A percentile compares a stretch with the other conserved stretches of the same genome.
Evolutionary conservation across 1,284 basidiomycete genomes (phyloP).

Genomic region (Ustilago vetiveriae): DNA sequence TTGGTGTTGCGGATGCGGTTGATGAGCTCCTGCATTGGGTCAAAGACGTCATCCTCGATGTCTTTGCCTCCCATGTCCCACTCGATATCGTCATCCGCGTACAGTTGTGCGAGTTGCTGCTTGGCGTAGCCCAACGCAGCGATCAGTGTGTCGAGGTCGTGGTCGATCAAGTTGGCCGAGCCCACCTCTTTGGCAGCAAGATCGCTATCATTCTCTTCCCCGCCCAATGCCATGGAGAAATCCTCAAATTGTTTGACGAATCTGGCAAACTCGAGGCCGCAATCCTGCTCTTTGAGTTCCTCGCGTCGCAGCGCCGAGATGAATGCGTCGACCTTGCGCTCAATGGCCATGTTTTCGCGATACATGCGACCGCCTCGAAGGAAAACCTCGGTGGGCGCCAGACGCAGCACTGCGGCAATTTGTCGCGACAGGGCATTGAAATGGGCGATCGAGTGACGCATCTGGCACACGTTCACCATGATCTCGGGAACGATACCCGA

Average conservation of each 20-base stretch:
- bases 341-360: constrained; percentile 80
- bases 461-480: constrained; percentile 58
- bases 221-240: constrained; percentile 67
- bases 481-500: constrained; percentile 52
- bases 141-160: constrained; percentile 64
- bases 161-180: constrained; percentile 57
- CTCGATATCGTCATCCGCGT: constrained; percentile 49
- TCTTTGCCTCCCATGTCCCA: constrained; percentile 49
- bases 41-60: constrained; percentile 51
- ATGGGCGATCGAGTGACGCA: constrained; percentile 63
- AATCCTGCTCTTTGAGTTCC: constrained; percentile 90
- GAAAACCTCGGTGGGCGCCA: constrained; percentile 57
- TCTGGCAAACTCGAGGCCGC: constrained; percentile 84
- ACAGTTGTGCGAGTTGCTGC: constrained; percentile 51
- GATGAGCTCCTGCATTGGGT: constrained; percentile 55
- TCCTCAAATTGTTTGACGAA: constrained; percentile 61
- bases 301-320: constrained; percentile 83
- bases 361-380: constrained; percentile 77
- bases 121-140: constrained; percentile 59
- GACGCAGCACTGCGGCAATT: constrained; percentile 59
- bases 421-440: constrained; percentile 59
- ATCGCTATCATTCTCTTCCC: constrained; percentile 72
- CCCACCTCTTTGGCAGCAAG: constrained; percentile 64
- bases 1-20: constrained; percentile 55
- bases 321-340: constrained; percentile 90